phyloP scores from a whole-genome alignment of 2,329 filamentous ascomycete species.

The Ophiostoma triangulosporum region DNA sequence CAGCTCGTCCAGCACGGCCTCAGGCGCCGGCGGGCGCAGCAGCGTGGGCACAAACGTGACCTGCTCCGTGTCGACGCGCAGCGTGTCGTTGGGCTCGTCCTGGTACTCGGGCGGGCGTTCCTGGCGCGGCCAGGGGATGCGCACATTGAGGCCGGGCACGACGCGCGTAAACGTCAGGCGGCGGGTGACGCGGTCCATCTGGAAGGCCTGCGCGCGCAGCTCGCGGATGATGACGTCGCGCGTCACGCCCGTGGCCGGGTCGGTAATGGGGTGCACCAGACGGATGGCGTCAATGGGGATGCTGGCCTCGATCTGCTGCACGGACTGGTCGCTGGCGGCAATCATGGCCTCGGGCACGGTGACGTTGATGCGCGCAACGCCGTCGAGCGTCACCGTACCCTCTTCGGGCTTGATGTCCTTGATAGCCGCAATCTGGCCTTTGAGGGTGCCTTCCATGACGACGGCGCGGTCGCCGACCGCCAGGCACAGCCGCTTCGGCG shows the following conservation, averaged over 20 bases:
- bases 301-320: constrained; percentile 36
- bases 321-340: constrained; percentile 22
- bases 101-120: constrained; percentile 29
- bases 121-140: constrained; percentile 62
- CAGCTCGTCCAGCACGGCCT: constrained; percentile 69
- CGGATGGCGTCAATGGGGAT: constrained; percentile 61
- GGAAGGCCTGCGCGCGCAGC: constrained; percentile 40
- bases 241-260: constrained; percentile 48
- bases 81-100: constrained; percentile 55
- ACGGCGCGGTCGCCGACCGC: constrained; percentile 66
- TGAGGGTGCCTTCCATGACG: constrained; percentile 62
- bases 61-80: constrained; percentile 60
- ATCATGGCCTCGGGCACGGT: constrained; percentile 27
- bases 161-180: constrained; percentile 40
- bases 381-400: constrained; percentile 48
- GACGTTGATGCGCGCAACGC: constrained; percentile 47
- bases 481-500: constrained; percentile 45
- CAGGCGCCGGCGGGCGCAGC: constrained; percentile 63
- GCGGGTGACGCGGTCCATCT: constrained; percentile 35
- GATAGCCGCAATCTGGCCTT: constrained; percentile 73
- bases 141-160: constrained; percentile 56
- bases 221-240: constrained; percentile 69
- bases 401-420: constrained; percentile 36
- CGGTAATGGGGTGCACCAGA: constrained; percentile 63
- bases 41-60: constrained; percentile 68